Evolutionary conservation across 2,329 filamentous ascomycete genomes (phyloP).

Genomic region (Rhynchosporium graminicola): DNA sequence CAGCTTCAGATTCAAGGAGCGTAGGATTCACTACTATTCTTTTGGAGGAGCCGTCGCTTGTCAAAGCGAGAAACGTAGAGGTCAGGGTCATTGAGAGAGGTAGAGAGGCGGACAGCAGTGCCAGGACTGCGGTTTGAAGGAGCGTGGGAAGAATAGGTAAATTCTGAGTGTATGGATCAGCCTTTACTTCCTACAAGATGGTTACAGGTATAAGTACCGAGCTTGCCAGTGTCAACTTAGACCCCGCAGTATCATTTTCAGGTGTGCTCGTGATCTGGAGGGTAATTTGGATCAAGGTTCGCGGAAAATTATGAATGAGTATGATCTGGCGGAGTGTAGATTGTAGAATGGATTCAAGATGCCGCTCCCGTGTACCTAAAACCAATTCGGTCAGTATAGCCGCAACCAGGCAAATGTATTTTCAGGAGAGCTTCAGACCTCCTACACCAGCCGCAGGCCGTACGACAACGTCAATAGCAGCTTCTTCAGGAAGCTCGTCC

Average conservation of each 20-base stretch:
- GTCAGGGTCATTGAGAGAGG: constrained; percentile 75
- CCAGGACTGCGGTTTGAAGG: constrained; percentile 75
- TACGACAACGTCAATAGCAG: constrained; percentile 85
- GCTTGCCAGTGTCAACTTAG: constrained; percentile 60
- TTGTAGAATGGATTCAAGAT: constrained; percentile 77
- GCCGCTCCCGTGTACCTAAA: constrained; percentile 69
- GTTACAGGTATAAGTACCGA: constrained; percentile 48
- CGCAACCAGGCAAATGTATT: constrained; percentile 11
- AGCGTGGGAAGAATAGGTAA: constrained; percentile 79
- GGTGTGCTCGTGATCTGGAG: constrained; percentile 74
- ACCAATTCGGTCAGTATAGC: constrained; percentile 18
- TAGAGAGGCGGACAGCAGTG: constrained; percentile 79
- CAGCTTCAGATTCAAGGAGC: constrained; percentile 59
- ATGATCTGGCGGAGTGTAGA: constrained; percentile 73
- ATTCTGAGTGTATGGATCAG: constrained; percentile 53
- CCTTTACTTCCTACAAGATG: constrained; percentile 15
- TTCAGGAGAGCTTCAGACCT: constrained; percentile 51
- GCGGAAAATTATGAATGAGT: constrained; percentile 72
- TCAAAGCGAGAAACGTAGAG: constrained; percentile 63
- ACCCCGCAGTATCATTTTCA: constrained; percentile 64
- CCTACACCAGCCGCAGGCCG: constrained; percentile 83
- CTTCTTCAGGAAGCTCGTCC: constrained; percentile 91
- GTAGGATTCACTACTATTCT: constrained; percentile 61
- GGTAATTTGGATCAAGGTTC: constrained; percentile 76
- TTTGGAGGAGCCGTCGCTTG: constrained; percentile 44